These are phyloP conservation scores for Tritrichomonas foetus DNA, from an alignment of 208 protist genomes.

Conservation along the genomic window DNA sequence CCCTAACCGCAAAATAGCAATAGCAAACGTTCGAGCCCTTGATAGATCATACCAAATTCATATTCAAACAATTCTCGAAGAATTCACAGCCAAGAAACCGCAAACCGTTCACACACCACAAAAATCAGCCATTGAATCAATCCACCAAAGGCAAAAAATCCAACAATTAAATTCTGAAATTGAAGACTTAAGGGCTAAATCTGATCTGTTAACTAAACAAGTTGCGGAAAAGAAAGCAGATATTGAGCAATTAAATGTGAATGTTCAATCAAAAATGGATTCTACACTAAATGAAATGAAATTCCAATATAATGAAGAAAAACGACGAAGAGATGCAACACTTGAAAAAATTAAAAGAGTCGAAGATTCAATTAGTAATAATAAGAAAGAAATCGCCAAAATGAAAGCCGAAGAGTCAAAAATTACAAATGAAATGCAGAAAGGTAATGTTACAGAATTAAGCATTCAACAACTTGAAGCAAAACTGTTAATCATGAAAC, in stretches of 20 bases:
- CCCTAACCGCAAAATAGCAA: not conserved
- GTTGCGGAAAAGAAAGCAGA: not conserved
- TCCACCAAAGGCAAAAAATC: not conserved
- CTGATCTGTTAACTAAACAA: too few relatives aligned
- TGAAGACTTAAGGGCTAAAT: not conserved
- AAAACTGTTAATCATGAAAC: not conserved
- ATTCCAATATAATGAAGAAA: not conserved
- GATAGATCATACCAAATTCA: not conserved
- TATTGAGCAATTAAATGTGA: not conserved
- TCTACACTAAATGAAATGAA: not conserved
- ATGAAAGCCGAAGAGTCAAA: not conserved
- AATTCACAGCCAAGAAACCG: not conserved
- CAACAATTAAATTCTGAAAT: not conserved
- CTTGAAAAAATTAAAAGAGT: not conserved
- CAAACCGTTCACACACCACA: not conserved
- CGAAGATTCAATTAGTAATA: not conserved
- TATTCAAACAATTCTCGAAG: not conserved
- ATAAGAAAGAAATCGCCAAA: not conserved
- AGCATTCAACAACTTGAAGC: not conserved
- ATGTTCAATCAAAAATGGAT: not conserved
- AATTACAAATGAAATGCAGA: not conserved
- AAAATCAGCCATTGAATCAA: too few relatives aligned
- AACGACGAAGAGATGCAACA: not conserved
- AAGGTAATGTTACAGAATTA: not conserved
- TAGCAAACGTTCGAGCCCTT: not conserved